Evolutionary conservation across 2,329 filamentous ascomycete species (phyloP).

Genomic region (Hymenoscyphus linearis): DNA sequence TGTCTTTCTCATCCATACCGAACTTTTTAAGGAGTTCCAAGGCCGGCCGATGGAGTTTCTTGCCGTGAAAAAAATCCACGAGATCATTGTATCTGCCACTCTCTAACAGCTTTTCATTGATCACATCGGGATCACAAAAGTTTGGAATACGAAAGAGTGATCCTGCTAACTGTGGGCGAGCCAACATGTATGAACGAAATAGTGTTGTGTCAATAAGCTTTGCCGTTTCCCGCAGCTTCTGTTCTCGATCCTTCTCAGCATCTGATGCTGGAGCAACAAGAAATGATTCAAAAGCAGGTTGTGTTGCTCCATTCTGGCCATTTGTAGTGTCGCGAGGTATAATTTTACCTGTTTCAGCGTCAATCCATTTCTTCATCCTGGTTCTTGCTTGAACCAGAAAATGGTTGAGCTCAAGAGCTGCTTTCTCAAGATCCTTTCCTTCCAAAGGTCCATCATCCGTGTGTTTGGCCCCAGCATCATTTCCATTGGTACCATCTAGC

Average conservation of each 20-base stretch:
- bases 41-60: slow-evolving; percentile 84
- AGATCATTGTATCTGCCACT: slow-evolving; percentile 86
- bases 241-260: slow-evolving; percentile 54
- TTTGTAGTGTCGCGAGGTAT: slow-evolving; percentile 37
- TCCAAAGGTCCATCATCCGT: slow-evolving; percentile 53
- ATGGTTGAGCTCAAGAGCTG: slow-evolving; percentile 76
- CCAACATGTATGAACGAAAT: slow-evolving; percentile 94
- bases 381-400: slow-evolving; percentile 84
- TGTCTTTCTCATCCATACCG: slow-evolving; percentile 54
- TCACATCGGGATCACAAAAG: slow-evolving; percentile 92
- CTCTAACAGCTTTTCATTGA: slow-evolving; percentile 87
- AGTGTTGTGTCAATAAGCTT: slow-evolving; percentile 87
- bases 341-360: slow-evolving; percentile 57
- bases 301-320: slow-evolving; percentile 35
- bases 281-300: slow-evolving; percentile 51
- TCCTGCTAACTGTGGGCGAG: slow-evolving; percentile 74
- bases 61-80: slow-evolving; percentile 96
- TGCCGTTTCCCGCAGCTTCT: slow-evolving; percentile 70
- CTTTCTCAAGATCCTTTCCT: slow-evolving; percentile 77
- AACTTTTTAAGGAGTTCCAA: slow-evolving; percentile 78
- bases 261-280: slow-evolving; percentile 40
- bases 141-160: slow-evolving; percentile 94
- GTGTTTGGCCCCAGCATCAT: slow-evolving; percentile 49
- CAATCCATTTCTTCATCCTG: slow-evolving; percentile 55
- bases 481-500: slow-evolving; percentile 41